Evolutionary conservation across 2,329 filamentous ascomycete species (phyloP), one percentile per base, ranked within the genome.

Genomic region (Cladosporium sp.): DNA sequence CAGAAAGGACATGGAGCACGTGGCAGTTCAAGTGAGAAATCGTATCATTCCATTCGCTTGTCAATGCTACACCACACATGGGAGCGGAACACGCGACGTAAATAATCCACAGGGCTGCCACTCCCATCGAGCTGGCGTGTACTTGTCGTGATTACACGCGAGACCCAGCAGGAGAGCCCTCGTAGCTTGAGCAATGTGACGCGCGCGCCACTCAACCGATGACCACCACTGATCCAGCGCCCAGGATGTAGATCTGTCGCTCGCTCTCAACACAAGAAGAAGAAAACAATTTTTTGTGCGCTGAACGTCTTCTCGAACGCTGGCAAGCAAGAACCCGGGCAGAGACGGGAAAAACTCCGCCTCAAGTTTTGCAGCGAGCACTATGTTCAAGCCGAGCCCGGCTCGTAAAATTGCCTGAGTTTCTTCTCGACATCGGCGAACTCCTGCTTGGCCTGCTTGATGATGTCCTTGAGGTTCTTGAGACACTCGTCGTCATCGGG

Each of bases 401-500:
- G 52, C 52, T 55, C 52, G 45, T 88, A 96, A 73, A 90, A 96
- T 64, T 80, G 76, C 70, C 78, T 82, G 69, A 99, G 81, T 59
- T 84, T 80, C 62, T 76, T 80, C 74, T 92, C 86, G 51, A 88
- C 88, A 55, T 89, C 86, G 47, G 78, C 72, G 73, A 91, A 96
- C 68, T 96, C 91, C 60, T 78, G 73, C 78, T 92, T 91, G 60
- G 91, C 88, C 45, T 82, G 78, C 47, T 78, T 77, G 61, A 97
- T 81, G 7, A 86, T 90, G 44, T 85, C 83, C 64, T 79, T 79
- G 68, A 96, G 90, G 60, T 83, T 84, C 61, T 82, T 74, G 35
- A 97, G 78, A 67, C 87, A 91, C 49, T 84, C 76, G 2, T 85
- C 77, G 59, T 87, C 80, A 66, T 95, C 85, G 1, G 78, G 76